These are phyloP conservation scores for Floccularia luteovirens DNA, from an alignment of 768 basidiomycete species.

Conservation along the genomic window DNA sequence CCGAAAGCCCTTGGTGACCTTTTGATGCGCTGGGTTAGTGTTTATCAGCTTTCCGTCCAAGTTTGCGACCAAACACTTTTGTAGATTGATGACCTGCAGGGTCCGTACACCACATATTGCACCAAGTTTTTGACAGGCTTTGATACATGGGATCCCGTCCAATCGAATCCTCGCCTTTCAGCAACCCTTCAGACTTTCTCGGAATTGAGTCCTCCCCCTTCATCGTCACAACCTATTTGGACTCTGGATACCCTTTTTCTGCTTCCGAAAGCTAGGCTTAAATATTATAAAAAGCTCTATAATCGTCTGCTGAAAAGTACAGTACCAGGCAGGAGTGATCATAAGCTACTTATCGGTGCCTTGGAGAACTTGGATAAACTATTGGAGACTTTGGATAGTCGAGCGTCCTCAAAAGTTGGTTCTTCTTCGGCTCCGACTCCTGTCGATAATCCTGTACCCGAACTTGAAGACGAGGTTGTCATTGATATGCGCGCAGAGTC, in stretches of 20 bases:
- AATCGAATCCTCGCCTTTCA: conserved; percentile 64
- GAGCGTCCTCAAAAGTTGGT: conserved; percentile 48
- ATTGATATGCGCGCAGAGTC: conserved; percentile 42
- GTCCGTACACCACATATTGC: conserved; percentile 79
- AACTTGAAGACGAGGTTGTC: conserved; percentile 49
- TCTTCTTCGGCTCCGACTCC: conserved; percentile 9
- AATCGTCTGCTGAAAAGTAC: conserved; percentile 80
- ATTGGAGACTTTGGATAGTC: conserved; percentile 56
- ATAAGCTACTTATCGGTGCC: conserved; percentile 72
- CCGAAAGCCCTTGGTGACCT: conserved; percentile 93
- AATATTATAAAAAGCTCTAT: conserved; percentile 92
- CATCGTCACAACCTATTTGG: conserved; percentile 45
- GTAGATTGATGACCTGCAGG: conserved; percentile 88
- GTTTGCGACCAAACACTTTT: conserved; percentile 6
- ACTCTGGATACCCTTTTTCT: conserved; percentile 85
- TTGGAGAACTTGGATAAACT: conserved; percentile 74
- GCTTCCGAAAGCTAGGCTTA: conserved; percentile 75
- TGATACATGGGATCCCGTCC: conserved; percentile 77
- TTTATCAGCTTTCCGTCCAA: not conserved
- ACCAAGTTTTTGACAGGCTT: conserved; percentile 69
- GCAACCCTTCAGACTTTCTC: conserved; percentile 68
- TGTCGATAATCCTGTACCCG: conserved; percentile 15
- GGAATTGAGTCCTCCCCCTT: conserved; percentile 48
- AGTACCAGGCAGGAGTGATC: conserved; percentile 79
- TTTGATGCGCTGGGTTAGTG: conserved; percentile 91